Percentiles rank a stretch among this genome's conserved stretches.
phyloP scores from a whole-genome alignment of 306 rosid species.

The Fragaria vesca region DNA sequence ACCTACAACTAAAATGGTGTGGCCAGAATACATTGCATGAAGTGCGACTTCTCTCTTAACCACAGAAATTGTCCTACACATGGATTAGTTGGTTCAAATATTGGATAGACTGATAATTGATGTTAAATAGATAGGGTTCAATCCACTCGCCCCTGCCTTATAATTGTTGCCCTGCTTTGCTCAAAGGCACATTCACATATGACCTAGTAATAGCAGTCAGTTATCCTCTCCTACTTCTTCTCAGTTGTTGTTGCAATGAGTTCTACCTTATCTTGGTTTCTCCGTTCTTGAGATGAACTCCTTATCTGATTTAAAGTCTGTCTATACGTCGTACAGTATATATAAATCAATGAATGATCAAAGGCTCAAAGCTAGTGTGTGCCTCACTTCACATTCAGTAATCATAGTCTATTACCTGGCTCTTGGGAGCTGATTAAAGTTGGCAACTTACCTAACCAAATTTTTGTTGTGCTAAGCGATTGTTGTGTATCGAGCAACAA shows the following conservation, averaged over 20 bases:
- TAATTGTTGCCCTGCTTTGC: background rate
- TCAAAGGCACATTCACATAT: background rate
- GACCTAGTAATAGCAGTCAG: background rate
- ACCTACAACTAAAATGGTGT: background rate
- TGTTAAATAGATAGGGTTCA: background rate
- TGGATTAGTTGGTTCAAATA: background rate
- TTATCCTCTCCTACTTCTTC: too few species aligned
- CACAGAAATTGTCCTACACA: background rate
- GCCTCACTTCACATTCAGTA: too few species aligned
- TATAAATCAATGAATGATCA: too few species aligned
- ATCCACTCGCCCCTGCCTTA: background rate
- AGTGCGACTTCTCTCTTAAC: background rate
- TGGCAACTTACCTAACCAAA: background rate
- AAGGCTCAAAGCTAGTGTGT: too few species aligned
- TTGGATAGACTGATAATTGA: background rate
- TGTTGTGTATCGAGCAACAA: too few species aligned
- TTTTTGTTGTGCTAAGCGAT: background rate
- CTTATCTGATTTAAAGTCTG: too few species aligned
- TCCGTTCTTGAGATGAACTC: too few species aligned
- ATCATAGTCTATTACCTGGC: background rate
- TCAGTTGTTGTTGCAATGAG: too few species aligned
- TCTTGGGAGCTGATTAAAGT: background rate
- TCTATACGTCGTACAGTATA: too few species aligned
- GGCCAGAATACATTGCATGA: background rate
- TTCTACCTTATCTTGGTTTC: too few species aligned